Evolutionary conservation across 1,284 basidiomycete species (phyloP), one percentile per base, ranked within the genome.

Genomic region (Rhodotorula mucilaginosa): DNA sequence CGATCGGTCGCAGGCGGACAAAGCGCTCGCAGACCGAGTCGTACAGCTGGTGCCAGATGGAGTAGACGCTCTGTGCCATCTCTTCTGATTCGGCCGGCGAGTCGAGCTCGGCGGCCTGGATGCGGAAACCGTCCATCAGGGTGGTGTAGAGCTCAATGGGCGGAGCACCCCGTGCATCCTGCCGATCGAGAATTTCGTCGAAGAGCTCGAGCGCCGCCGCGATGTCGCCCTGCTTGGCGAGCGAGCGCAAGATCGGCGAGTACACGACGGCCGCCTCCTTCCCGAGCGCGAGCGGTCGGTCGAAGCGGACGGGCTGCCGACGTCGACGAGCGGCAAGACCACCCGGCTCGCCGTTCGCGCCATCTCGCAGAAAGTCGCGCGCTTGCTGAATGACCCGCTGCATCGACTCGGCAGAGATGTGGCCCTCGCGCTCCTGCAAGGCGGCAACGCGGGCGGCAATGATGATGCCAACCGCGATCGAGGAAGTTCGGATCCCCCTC

Each of bases 391-490:
- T 39, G 4, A 56, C 73, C 21, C 29, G n/a, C 31, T 80, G 76
- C 39, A 81, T 74, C 56, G 39, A 72, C 16, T 70, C 75, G 60
- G 84, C 31, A 84, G 83, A 23, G 44, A 47, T 47, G 8, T n/a
- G 16, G 44, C 34, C 44, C 44, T 15, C 26, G 13, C 46, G 58
- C 29, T 21, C 21, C 31, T 57, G 44, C 52, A 57, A 15, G 34
- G 10, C 1, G 44, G 23, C 21, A 18, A 83, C 83, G 74, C 89
- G 90, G 34, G 89, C 85, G 59, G 83, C 82, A 63, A 95, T 81
- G 71, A 98, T 88, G 66, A 88, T 84, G 44, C 83, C 85, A 80
- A 89, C 93, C 0, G 91, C 92, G 69, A 90, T 81, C 2, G 89
- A 86, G 10, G 84, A 88, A 0, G 91, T 91, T 61, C 87, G 78